Base-by-base conservation (phyloP, 805 yeast species). In the Suhomyces vadensis region DNA sequence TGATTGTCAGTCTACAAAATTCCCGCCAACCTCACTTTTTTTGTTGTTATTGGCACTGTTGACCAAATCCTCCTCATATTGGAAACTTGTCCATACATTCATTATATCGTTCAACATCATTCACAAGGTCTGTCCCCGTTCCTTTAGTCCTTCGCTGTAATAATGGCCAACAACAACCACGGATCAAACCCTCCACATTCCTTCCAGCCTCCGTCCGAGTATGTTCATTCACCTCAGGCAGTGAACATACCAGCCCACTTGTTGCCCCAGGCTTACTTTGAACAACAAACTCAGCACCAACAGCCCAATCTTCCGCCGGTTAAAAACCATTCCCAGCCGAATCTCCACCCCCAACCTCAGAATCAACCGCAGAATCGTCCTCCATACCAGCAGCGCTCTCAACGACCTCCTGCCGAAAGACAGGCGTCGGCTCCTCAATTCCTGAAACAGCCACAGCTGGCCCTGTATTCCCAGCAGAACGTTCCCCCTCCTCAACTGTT, bases 241-340 rank as follows among this genome's bases (percentile, higher is more conserved):
- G 47, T 52, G 17, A 49, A 42, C 37, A 48, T 52, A 29, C 56
- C 56, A 11, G 52, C 50, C 14, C 56, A 52, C 37, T 48, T 52
- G 37, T 37, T 52, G 21, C 56, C 56, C 6, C 55, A 27, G 42
- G 49, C 48, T 6, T 50, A 42, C 22, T 36, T 45, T 26, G 49
- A 41, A 10, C 37, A 14, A 22, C 40, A 35, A 20, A 33, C 37
- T 16, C 37, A 37, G 9, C 37, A 35, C 13, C 14, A 37, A 8
- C 36, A 17, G 10, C 37, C 20, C 7, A 35, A 42, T n/a, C 39
- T 16, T 10, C 33, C n/a, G 31, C 31, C 31, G n/a, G 9, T 17
- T 27, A 13, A 35, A 14, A 24, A 43, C 19, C 48, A 36, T 14
- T 44, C 41, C 13, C 52, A 41, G 13, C 48, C 46, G 10, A 48